Base-by-base conservation (phyloP, 2,329 filamentous ascomycete genomes). In the Pyrenochaeta sp. region DNA sequence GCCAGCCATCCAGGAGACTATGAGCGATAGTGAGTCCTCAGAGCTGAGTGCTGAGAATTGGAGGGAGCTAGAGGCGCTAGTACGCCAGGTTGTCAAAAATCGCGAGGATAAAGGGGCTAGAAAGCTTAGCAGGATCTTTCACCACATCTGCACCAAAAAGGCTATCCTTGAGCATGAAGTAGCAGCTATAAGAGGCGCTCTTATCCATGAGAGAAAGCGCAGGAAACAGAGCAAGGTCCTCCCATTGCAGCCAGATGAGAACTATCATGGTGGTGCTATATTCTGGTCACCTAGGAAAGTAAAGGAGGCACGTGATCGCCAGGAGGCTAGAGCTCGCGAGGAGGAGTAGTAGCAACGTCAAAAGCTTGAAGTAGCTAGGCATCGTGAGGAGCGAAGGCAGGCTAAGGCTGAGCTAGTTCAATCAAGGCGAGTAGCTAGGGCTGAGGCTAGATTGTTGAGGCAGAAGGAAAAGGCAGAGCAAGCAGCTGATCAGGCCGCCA, bases 271-370 rank as follows among this genome's bases (percentile, higher is more conserved):
- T 46, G 47, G 52, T 29, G 52, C 36, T 37, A n/a, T 35, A 18
- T 40, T 51, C 45, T 49, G 40, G 44, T 51, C 48, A 21, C 53
- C 48, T 27, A 41, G 40, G 31, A 51, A 51, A 32, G 46, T 49
- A 14, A 29, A 23, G 27, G 41, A 45, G 27, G 45, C 45, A 30
- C 51, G 41, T 47, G 37, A 49, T 35, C 30, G 37, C 29, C 23
- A 44, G 31, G 30, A 30, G 14, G 21, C 11, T 14, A 20, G 42
- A 31, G 37, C 15, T 29, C 46, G 12, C 20, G 30, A 49, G 29
- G 46, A 42, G 14, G 41, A 49, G 27, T 18, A 30, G 12, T 20
- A 29, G 44, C 40, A 50, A 44, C 40, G 30, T 14, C 31, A 50
- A 27, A 43, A 50, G 17, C 18, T 17, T 30, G 37, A 44, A 17